Base-by-base conservation (phyloP, 2,329 filamentous ascomycete genomes). In the Colletotrichum trifolii region DNA sequence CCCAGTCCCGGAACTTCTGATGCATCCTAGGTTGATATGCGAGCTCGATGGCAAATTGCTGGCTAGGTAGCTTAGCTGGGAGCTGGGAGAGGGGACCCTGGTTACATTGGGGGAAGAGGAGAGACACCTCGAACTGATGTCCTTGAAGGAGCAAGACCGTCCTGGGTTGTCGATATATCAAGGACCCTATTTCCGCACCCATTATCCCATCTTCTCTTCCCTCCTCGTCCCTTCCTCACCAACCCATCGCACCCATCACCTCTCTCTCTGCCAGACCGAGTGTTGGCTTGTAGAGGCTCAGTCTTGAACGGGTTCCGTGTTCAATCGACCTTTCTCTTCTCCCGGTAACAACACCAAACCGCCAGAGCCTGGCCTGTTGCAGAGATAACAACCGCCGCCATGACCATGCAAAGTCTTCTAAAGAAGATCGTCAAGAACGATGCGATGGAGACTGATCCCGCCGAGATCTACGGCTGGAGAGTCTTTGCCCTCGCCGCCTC, bases 391-490 rank as follows among this genome's bases (percentile, higher is more conserved):
- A 49, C 54, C 56, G 39, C 56, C 67, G 35, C 17, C 15, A 69
- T 69, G 45, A 25, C 38, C 17, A 63, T 66, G 63, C 63, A 68
- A 36, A 52, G 53, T 58, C 47, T 78, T 42, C 72, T 83, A 60
- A 76, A 71, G 65, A 80, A 77, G 69, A 81, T 83, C 70, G 80
- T 83, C 70, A 78, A 78, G 70, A 83, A 83, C 75, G 81, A 91
- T 70, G 85, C 89, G 59, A 89, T 91, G 83, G 86, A 83, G 74
- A 77, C 78, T 54, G 89, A 91, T 73, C 89, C 89, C n/a, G 80
- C 82, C 55, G 86, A 91, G 76, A 88, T 91, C 68, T 91, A 91
- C 73, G 87, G 87, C 70, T 91, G 88, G 89, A 83, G 88, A 66
- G 87, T 89, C 11, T 90, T 87, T 69, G 77, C 85, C 65, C 79